Conservation (phyloP, 352 stramenopile species). For the Globisporangium iwayamae region DNA sequence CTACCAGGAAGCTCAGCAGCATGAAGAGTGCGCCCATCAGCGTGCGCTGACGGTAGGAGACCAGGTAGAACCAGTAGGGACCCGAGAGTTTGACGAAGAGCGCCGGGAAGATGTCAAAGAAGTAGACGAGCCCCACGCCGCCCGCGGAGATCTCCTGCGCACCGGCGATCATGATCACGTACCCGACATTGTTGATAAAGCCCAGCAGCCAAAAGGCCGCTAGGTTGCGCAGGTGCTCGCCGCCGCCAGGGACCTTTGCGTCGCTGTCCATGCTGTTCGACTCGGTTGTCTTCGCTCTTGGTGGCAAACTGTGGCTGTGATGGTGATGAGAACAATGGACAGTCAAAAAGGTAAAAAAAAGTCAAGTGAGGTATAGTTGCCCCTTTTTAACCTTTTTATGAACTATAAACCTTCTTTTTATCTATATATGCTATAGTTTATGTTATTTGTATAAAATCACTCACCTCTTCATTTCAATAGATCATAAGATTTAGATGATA, state of each 20-base stretch:
- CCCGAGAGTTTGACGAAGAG: constrained; percentile 87
- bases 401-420: no score
- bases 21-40: constrained; percentile 71
- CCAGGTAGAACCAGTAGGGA: constrained; percentile 93
- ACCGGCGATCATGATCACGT: constrained; percentile 93
- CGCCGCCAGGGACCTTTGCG: background rate
- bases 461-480: no score
- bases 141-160: constrained; percentile 91
- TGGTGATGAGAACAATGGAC: background rate
- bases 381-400: no score
- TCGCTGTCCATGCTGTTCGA: background rate
- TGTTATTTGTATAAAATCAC: no score
- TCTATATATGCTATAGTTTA: no score
- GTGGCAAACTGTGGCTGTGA: background rate
- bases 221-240: constrained; percentile 58
- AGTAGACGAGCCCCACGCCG: constrained; percentile 90
- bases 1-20: constrained; percentile 74
- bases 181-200: constrained; percentile 92
- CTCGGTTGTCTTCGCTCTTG: background rate
- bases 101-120: constrained; percentile 89
- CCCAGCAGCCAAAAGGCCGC: constrained; percentile 90
- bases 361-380: no score
- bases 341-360: no score
- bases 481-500: no score
- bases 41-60: constrained; percentile 87